These are phyloP conservation scores for Pythium phragmiticola DNA, from an alignment of 352 stramenopile species.

Conservation along the genomic window DNA sequence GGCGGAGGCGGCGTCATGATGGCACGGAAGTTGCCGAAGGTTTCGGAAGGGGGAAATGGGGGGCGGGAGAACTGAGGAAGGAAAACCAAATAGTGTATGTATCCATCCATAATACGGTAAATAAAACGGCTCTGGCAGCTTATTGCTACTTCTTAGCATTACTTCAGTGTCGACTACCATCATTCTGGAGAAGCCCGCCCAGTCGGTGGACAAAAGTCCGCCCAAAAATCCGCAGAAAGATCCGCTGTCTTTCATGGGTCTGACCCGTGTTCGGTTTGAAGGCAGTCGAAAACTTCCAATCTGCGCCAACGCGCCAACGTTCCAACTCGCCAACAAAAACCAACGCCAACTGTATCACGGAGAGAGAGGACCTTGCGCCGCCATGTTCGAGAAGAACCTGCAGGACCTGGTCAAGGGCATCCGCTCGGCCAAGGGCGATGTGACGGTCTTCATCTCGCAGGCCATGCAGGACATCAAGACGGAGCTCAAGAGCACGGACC, in stretches of 20 bases:
- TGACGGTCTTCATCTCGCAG: slow-evolving; percentile 96
- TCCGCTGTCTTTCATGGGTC: neutral
- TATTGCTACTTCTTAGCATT: neutral
- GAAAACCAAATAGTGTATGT: neutral
- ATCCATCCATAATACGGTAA: neutral
- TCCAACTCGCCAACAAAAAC: neutral
- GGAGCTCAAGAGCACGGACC: slow-evolving; percentile 96
- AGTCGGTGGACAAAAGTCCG: neutral
- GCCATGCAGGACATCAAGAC: slow-evolving; percentile 97
- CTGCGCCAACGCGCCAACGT: neutral
- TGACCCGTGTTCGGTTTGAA: neutral
- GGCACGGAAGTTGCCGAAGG: neutral
- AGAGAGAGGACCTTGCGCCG: neutral
- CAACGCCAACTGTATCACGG: neutral
- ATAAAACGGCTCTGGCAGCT: neutral
- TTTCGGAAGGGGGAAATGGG: neutral
- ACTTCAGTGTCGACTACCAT: neutral
- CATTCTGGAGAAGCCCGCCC: slow-evolving; percentile 2
- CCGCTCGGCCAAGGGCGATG: slow-evolving; percentile 95
- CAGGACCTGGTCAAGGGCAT: slow-evolving; percentile 99
- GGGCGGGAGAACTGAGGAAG: neutral
- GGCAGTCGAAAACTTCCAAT: neutral
- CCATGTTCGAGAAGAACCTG: slow-evolving; percentile 98
- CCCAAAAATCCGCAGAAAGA: slow-evolving; percentile 18
- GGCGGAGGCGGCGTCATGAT: neutral